Evolutionary conservation across 805 yeast species (phyloP), one percentile per base, ranked within the genome.

Genomic region (Yarrowia phangngaensis): DNA sequence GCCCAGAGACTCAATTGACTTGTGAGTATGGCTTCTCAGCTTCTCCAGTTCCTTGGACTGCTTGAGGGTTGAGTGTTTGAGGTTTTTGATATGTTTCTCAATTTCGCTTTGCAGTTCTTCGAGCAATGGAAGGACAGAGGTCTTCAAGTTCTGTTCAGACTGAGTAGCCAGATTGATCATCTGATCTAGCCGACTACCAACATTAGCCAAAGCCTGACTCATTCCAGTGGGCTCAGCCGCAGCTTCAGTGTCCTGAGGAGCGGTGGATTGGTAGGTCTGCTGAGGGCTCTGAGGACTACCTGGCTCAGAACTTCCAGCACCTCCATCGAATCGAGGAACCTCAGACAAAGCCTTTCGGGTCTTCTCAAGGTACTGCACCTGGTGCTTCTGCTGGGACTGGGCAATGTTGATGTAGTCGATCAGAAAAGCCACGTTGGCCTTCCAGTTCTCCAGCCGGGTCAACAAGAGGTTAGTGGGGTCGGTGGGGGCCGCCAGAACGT

Each of bases 91-190:
- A 58, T 71, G 75, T 54, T 68, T 60, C 17, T 64, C 64, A 34
- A 76, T 57, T 48, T 73, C 76, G 8, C 59, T 60, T 20, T 58
- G 55, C 13, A 72, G 58, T 19, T 65, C 63, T 36, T 70, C 73
- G 41, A 76, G 59, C 43, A 67, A 71, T 6, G 79, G 78, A 9
- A 70, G 45, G 9, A 73, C 63, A 19, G 67, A 62, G 6, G 61
- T 41, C 53, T 60, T 64, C 52, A 72, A 58, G 46, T 68, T 57
- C 27, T 56, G 58, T 53, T 70, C 75, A n/a, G 70, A 62, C 33
- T 72, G 72, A 4, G 50, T 47, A 8, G 72, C 62, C 32, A 67
- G 61, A 41, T 60, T 63, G 45, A 65, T 55, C 22, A 70, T 55
- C 9, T 51, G 53, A 26, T 70, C 72, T 22, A 64, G 56, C 43